Percentiles rank a stretch among this genome's conserved stretches.
phyloP scores from a whole-genome alignment of 2,329 filamentous ascomycete species.

The Hypoxylon sp. region DNA sequence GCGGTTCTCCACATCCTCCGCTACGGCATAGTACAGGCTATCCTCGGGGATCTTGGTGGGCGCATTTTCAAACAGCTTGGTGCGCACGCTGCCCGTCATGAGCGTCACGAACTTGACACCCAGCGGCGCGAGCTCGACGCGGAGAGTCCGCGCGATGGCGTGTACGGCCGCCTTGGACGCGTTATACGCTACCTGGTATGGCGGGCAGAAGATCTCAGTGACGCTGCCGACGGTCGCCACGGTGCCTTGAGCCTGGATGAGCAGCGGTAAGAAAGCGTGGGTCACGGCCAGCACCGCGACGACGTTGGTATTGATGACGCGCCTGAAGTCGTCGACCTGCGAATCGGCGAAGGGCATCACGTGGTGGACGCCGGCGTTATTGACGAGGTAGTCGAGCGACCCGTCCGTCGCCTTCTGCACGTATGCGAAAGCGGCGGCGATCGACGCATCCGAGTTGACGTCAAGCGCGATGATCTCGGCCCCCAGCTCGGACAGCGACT shows the following conservation, averaged over 20 bases:
- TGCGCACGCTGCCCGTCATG: conserved; percentile 53
- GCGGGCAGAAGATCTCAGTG: conserved; percentile 52
- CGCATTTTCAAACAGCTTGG: conserved; percentile 50
- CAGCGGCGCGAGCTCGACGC: conserved; percentile 53
- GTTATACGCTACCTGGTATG: conserved; percentile 53
- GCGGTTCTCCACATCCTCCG: conserved; percentile 48
- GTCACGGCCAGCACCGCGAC: conserved; percentile 53
- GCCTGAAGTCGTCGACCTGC: conserved; percentile 37
- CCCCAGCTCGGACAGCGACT: conserved; percentile 45
- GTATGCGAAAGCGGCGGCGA: conserved; percentile 38
- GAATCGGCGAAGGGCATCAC: conserved; percentile 49
- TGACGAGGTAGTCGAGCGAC: conserved; percentile 49
- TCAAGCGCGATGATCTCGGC: conserved; percentile 51
- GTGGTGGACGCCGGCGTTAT: conserved; percentile 49
- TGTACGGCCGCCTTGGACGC: conserved; percentile 53
- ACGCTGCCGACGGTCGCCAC: conserved; percentile 52
- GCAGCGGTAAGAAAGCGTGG: conserved; percentile 53
- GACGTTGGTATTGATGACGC: conserved; percentile 51
- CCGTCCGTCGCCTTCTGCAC: conserved; percentile 39
- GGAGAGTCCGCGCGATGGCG: conserved; percentile 47
- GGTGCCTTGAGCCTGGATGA: conserved; percentile 46
- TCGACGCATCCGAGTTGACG: conserved; percentile 50
- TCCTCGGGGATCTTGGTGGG: conserved; percentile 48
- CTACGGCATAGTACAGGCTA: conserved; percentile 50
- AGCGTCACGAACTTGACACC: conserved; percentile 53